These are phyloP conservation scores for Prunus mongolica DNA, from an alignment of 306 rosid species.

Conservation along the genomic window DNA sequence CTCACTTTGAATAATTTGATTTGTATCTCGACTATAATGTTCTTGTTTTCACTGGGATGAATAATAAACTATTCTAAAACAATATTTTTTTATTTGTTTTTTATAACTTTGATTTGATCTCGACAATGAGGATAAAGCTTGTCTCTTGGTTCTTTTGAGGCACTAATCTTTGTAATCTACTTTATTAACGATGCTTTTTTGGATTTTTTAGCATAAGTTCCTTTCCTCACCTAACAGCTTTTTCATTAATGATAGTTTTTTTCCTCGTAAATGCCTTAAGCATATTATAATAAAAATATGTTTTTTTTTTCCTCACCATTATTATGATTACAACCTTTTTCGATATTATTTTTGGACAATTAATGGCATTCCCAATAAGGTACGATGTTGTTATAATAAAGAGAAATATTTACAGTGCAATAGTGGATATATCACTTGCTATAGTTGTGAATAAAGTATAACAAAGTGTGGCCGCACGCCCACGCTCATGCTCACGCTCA, in stretches of 20 bases:
- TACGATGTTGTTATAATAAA: not conserved
- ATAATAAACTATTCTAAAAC: not conserved
- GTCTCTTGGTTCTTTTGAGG: not conserved
- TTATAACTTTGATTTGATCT: not conserved
- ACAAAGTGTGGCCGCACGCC: not conserved
- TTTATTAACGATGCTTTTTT: not conserved
- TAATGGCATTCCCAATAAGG: not conserved
- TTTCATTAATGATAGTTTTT: not conserved
- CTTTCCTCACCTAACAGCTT: not conserved
- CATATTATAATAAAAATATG: not conserved
- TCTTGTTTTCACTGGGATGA: not conserved
- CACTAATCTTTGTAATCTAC: not conserved
- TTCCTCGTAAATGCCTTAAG: not conserved
- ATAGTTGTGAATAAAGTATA: not conserved
- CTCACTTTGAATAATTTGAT: not conserved
- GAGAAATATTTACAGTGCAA: not conserved
- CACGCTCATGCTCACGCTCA: not conserved
- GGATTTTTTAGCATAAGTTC: not conserved
- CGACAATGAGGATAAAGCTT: not conserved
- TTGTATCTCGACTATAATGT: not conserved
- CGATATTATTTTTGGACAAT: not conserved
- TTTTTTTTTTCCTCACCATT: not conserved
- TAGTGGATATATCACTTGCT: not conserved
- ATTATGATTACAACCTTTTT: not conserved
- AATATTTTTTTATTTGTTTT: not conserved